Percentiles rank a stretch among this genome's conserved stretches.
These are phyloP conservation scores for Sesbania bispinosa DNA, from an alignment of 306 rosid species.

Conservation along the genomic window DNA sequence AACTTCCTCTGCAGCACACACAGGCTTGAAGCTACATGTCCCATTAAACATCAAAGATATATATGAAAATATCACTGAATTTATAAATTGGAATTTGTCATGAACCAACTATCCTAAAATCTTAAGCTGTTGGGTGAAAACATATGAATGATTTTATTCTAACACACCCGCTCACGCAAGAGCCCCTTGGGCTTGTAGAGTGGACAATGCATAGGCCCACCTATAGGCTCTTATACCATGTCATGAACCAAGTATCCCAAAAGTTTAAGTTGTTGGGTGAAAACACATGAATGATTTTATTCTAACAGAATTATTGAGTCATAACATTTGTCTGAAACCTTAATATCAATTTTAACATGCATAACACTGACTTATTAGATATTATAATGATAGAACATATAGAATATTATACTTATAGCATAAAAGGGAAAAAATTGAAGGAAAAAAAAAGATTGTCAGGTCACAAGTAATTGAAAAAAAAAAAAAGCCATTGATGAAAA, in stretches of 20 bases:
- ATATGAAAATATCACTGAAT: neutral
- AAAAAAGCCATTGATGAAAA: neutral
- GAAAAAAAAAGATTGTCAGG: neutral
- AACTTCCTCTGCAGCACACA: neutral
- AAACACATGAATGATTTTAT: no score
- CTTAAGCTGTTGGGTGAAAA: no score
- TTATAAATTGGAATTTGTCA: no score
- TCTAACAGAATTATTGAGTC: neutral
- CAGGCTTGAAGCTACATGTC: neutral
- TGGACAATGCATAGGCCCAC: no score
- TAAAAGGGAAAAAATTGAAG: neutral
- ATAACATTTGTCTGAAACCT: neutral
- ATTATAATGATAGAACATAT: neutral
- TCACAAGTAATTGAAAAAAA: neutral
- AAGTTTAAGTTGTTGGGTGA: no score
- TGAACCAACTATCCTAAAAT: no score
- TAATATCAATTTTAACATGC: neutral
- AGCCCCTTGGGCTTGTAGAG: no score
- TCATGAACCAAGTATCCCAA: no score
- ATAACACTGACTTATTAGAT: neutral
- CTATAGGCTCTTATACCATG: no score
- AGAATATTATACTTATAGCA: neutral
- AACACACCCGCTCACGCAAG: no score
- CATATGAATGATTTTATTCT: no score
- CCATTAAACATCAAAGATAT: neutral